These are phyloP conservation scores for Podaxis sp. DNA, from an alignment of 768 basidiomycete genomes.

Conservation along the genomic window DNA sequence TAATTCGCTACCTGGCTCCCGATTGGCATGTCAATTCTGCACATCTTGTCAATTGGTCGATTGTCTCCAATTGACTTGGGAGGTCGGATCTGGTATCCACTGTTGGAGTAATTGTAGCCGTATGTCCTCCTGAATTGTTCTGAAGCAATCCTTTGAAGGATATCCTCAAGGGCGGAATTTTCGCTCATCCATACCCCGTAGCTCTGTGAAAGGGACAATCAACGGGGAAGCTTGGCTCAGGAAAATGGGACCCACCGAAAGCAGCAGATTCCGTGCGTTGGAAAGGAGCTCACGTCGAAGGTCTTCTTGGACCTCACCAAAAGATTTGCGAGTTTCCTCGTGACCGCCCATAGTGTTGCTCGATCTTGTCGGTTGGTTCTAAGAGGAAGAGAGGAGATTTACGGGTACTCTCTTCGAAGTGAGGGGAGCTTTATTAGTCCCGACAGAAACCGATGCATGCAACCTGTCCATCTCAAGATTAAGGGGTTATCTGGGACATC, in stretches of 20 bases:
- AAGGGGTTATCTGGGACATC: no score
- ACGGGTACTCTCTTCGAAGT: background rate
- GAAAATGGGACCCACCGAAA: background rate
- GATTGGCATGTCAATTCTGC: background rate
- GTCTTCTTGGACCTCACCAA: background rate
- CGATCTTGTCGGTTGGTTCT: background rate
- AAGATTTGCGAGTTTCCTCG: background rate
- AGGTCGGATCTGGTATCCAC: background rate
- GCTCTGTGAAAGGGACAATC: background rate
- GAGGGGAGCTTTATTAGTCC: background rate
- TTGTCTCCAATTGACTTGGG: background rate
- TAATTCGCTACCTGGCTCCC: background rate
- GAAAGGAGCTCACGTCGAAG: background rate
- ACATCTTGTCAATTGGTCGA: background rate
- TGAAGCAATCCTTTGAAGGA: background rate
- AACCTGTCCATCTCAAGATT: background rate
- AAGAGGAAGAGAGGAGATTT: background rate
- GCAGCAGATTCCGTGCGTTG: background rate
- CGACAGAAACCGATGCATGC: background rate
- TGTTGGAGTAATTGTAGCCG: background rate
- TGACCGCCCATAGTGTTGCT: background rate
- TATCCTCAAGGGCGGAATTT: background rate
- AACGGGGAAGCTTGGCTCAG: background rate
- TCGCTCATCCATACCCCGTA: background rate
- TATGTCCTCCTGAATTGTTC: background rate